Evolutionary conservation across 1,284 basidiomycete species (phyloP).

Genomic region (Xerocomus amazonicus): DNA sequence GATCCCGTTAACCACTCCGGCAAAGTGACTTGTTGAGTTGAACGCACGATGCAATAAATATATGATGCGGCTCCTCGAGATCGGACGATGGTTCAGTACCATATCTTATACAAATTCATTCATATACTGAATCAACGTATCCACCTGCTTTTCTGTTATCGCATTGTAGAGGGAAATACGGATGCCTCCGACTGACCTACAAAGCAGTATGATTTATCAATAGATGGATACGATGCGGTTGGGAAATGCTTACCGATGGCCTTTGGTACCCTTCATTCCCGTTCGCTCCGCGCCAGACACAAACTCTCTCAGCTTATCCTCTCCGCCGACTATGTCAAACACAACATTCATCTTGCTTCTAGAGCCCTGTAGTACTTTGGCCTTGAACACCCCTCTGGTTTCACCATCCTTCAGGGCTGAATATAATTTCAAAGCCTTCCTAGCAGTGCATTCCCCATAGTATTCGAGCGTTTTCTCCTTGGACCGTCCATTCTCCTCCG

Average conservation of each 20-base stretch:
- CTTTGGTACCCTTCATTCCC: conserved; percentile 85
- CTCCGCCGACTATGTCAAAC: conserved; percentile 72
- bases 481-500: conserved; percentile 14
- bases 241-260: conserved; percentile 71
- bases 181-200: conserved; percentile 74
- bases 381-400: conserved; percentile 59
- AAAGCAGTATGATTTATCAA: not conserved
- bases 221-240: conserved; percentile 9
- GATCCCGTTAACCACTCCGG: conserved; percentile 91
- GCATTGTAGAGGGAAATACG: conserved; percentile 96
- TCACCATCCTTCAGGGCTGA: conserved; percentile 67
- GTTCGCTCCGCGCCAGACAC: conserved; percentile 72
- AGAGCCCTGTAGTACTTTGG: conserved; percentile 68
- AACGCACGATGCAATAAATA: too few species aligned
- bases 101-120: conserved; percentile 44
- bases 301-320: conserved; percentile 69
- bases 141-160: conserved; percentile 74
- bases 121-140: conserved; percentile 61
- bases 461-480: conserved; percentile 67
- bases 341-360: conserved; percentile 94
- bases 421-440: conserved; percentile 78
- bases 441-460: conserved; percentile 64
- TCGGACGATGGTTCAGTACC: not conserved
- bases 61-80: too few species aligned
- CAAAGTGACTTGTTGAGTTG: conserved; percentile 59